Conservation (phyloP, 306 rosid species). For the Abrus precatorius region DNA sequence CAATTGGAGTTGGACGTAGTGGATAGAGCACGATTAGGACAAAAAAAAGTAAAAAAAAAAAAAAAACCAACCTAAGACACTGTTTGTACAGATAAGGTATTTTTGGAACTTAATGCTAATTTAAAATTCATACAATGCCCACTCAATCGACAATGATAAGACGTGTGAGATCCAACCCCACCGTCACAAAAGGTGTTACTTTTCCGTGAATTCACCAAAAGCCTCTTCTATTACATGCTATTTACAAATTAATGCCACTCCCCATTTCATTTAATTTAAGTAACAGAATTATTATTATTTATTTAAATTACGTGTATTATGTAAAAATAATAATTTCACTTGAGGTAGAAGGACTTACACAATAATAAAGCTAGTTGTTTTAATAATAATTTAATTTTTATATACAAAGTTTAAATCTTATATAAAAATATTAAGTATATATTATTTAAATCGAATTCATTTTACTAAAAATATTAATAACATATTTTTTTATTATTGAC, state of each 20-base stretch:
- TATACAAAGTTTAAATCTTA: too few relatives aligned
- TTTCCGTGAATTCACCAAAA: background rate
- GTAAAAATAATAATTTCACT: too few relatives aligned
- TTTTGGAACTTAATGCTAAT: conserved; percentile 1
- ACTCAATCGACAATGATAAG: conserved; percentile 35
- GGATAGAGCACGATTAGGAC: conserved; percentile 25
- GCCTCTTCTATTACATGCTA: background rate
- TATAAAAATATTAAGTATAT: too few relatives aligned
- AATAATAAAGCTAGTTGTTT: too few relatives aligned
- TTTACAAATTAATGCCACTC: conserved; percentile 22
- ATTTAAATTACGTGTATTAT: too few relatives aligned
- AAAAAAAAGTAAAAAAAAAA: background rate
- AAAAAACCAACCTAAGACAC: background rate
- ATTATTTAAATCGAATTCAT: too few relatives aligned
- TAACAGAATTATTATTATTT: too few relatives aligned
- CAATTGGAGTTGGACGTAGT: conserved; percentile 14
- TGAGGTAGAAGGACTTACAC: too few relatives aligned
- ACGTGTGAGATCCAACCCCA: conserved; percentile 38
- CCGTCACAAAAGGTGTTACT: conserved; percentile 44
- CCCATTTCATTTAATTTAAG: background rate
- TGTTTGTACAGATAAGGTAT: conserved; percentile 34
- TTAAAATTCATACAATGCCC: conserved; percentile 27
- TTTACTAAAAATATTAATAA: too few relatives aligned
- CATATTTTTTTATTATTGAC: too few relatives aligned
- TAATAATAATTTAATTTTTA: too few relatives aligned